Base-by-base conservation (phyloP, 2,329 filamentous ascomycete species). In the Ophiostoma triangulosporum region DNA sequence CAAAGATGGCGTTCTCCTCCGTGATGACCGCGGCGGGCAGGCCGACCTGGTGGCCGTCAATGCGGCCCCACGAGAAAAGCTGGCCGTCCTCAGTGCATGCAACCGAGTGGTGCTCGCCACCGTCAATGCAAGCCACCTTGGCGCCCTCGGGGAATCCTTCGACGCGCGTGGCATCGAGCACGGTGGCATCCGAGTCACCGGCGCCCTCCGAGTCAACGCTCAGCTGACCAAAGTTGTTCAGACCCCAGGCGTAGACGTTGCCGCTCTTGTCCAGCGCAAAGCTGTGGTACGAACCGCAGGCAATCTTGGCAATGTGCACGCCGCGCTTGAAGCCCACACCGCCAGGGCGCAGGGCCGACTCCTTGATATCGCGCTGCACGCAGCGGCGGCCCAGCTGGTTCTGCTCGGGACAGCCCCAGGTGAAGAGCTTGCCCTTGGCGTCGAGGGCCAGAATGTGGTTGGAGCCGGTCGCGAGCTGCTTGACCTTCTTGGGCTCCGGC, bases 151-250 rank as follows among this genome's bases (percentile, higher is more conserved):
- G 46, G 8, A 96, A 75, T 6, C 75, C 75, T 8, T 78, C 69
- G 26, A 95, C 78, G 51, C 84, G 70, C 40, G 77, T 79, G 3
- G 88, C 86, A 60, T 79, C 77, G n/a, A 85, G 75, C 50, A 95
- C 77, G 57, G 84, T 80, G 32, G 83, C 83, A 59, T 84, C 81
- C 51, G 84, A 80, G 55, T 83, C 78, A 31, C 82, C 83, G 14
- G 78, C 81, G 52, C 75, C 73, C 43, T 79, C 74, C 15, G 73
- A 71, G 56, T 73, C 71, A 55, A 65, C 60, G 56, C 84, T 88
- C 15, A 86, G 86, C 70, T 95, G 84, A 58, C 84, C 86, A 66
- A 86, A 94, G 68, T 86, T 89, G 74, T 95, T 95, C 29, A 91
- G 72, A 24, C 89, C 88, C 88, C 88, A 95, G 0, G 82, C 78